Percentiles rank a stretch among this genome's conserved stretches.
phyloP scores from a whole-genome alignment of 495 filamentous ascomycete species.

The Bombardia bombarda region DNA sequence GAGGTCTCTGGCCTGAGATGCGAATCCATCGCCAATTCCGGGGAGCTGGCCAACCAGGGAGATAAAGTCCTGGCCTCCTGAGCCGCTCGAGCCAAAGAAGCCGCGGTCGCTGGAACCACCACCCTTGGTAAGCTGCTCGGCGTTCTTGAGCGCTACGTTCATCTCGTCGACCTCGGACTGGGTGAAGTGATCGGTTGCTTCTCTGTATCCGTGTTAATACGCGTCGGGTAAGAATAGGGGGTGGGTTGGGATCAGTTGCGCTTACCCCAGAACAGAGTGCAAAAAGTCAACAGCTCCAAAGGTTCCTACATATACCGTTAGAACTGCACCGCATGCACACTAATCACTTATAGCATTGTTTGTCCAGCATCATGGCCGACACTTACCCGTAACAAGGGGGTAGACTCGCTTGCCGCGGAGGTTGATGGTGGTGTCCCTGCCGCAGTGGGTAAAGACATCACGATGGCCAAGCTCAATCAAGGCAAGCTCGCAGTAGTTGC shows the following conservation, averaged over 20 bases:
- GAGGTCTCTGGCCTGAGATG: conserved; percentile 69
- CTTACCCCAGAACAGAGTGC: conserved; percentile 79
- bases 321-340: too few relatives aligned
- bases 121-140: conserved; percentile 32
- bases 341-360: neutral
- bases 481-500: conserved; percentile 85
- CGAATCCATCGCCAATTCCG: conserved; percentile 60
- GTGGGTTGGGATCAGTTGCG: neutral
- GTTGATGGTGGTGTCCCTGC: conserved; percentile 63
- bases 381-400: conserved; percentile 76
- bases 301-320: conserved; percentile 21
- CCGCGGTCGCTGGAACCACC: conserved; percentile 13
- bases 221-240: neutral
- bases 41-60: conserved; percentile 71
- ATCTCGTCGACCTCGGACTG: conserved; percentile 92
- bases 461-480: conserved; percentile 77
- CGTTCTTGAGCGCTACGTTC: conserved; percentile 60
- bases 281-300: conserved; percentile 95
- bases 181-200: conserved; percentile 91
- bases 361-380: neutral
- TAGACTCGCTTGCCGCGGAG: conserved; percentile 67
- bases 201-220: conserved; percentile 24
- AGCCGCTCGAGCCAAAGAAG: conserved; percentile 30
- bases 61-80: conserved; percentile 50
- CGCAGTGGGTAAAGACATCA: conserved; percentile 81